Conservation (phyloP, 164 flowering plant genomes). For the Magnolia officinalis region DNA sequence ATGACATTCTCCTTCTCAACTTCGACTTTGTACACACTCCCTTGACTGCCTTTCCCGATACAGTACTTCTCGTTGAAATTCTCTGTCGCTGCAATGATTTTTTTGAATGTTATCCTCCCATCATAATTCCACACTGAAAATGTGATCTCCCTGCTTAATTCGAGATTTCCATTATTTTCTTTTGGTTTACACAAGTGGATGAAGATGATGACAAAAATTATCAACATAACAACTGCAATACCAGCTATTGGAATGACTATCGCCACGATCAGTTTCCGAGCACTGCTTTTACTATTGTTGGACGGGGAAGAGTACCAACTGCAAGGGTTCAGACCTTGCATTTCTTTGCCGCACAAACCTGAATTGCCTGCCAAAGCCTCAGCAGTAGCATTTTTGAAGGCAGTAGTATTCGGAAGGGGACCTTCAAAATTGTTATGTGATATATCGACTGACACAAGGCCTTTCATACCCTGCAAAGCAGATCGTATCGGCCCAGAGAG, state of each 20-base stretch:
- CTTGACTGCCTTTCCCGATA: constrained; percentile 28
- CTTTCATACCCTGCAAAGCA: constrained; percentile 8
- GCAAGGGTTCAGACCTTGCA: constrained; percentile 18
- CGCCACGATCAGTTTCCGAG: constrained; percentile 10
- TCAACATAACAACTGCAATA: background rate
- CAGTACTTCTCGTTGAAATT: constrained; percentile 20
- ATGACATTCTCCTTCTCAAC: constrained; percentile 5
- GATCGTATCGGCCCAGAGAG: constrained; percentile 23
- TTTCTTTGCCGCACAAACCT: constrained; percentile 20
- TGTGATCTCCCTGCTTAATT: background rate
- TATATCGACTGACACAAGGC: constrained; percentile 20
- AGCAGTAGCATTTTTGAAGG: constrained; percentile 15
- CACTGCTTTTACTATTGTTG: constrained; percentile 7
- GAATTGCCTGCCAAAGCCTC: constrained; percentile 23
- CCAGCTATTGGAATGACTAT: constrained; percentile 5
- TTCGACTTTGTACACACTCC: constrained; percentile 26
- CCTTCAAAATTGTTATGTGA: constrained; percentile 27
- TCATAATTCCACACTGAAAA: constrained; percentile 19
- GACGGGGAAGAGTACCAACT: background rate
- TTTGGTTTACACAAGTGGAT: background rate
- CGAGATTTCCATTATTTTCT: too few species aligned
- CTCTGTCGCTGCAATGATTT: constrained; percentile 19
- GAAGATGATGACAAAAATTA: background rate
- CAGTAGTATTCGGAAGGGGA: constrained; percentile 20
- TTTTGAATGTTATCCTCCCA: constrained; percentile 16